phyloP scores from a whole-genome alignment of 139 green algal genomes.

The Coelastrella sp. region DNA sequence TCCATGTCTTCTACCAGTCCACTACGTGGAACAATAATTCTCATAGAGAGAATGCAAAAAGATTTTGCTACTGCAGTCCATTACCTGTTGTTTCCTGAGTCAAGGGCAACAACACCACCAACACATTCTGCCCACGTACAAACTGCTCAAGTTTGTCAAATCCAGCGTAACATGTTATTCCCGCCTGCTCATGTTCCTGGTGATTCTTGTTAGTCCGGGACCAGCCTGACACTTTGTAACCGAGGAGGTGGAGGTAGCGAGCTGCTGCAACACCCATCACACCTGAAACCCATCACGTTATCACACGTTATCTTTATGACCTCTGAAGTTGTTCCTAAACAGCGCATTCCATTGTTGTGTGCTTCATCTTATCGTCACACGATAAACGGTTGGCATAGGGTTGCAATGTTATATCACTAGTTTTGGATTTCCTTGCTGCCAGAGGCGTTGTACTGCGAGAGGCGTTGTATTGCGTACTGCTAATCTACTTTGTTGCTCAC shows the following conservation, averaged over 20 bases:
- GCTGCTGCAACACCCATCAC: constrained; percentile 61
- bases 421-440: background rate
- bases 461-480: too few relatives aligned
- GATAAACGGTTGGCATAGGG: too few relatives aligned
- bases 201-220: background rate
- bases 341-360: too few relatives aligned
- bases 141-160: constrained; percentile 53
- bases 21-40: too few relatives aligned
- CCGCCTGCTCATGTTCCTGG: constrained; percentile 51
- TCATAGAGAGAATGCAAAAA: too few relatives aligned
- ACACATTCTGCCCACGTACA: constrained; percentile 53
- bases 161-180: constrained; percentile 65
- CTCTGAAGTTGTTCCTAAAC: background rate
- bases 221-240: constrained; percentile 70
- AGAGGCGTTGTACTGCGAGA: too few relatives aligned
- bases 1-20: too few relatives aligned
- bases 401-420: too few relatives aligned
- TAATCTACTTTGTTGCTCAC: background rate
- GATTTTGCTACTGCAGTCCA: background rate
- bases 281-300: too few relatives aligned
- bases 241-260: constrained; percentile 45
- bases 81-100: constrained; percentile 61
- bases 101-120: constrained; percentile 74
- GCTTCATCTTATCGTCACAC: too few relatives aligned
- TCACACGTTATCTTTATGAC: background rate